phyloP scores from a whole-genome alignment of 495 filamentous ascomycete species.

The Hypoxylon cercidicola region DNA sequence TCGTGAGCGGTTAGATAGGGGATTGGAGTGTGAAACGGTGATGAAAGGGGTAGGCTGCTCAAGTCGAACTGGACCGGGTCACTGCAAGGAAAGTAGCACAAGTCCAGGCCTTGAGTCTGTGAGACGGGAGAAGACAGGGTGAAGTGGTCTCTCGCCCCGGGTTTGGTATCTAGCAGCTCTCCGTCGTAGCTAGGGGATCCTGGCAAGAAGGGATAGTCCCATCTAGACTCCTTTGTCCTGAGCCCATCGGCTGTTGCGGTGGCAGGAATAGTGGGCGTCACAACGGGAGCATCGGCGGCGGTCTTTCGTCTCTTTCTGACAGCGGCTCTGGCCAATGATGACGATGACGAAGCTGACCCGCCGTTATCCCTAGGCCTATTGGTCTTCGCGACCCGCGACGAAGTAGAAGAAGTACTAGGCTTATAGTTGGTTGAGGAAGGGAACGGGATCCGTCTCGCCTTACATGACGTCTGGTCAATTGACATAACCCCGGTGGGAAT shows the following conservation, averaged over 20 bases:
- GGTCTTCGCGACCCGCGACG: conserved; percentile 22
- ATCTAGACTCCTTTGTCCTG: conserved; percentile 14
- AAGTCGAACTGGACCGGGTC: neutral
- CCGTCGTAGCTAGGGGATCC: conserved; percentile 9
- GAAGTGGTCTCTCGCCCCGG: conserved; percentile 22
- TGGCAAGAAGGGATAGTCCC: conserved; percentile 10
- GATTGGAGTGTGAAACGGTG: conserved; percentile 8
- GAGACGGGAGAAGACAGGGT: conserved; percentile 19
- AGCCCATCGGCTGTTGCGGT: conserved; percentile 12
- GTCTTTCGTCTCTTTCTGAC: conserved; percentile 13
- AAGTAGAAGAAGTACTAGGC: conserved; percentile 15
- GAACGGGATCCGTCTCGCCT: conserved; percentile 24
- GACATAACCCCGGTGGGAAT: conserved; percentile 31
- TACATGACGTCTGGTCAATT: conserved; percentile 36
- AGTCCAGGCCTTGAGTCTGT: conserved; percentile 15
- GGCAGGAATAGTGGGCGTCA: conserved; percentile 18
- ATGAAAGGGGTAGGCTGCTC: neutral
- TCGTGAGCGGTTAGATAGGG: conserved; percentile 12
- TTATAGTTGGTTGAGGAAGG: conserved; percentile 20
- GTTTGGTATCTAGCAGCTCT: conserved; percentile 16
- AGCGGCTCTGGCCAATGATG: conserved; percentile 18
- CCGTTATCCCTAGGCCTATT: conserved; percentile 23
- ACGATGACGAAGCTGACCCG: conserved; percentile 7
- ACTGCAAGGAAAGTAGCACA: conserved; percentile 20
- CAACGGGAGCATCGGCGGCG: conserved; percentile 19